phyloP scores from a whole-genome alignment of 2,329 filamentous ascomycete genomes.

The Cladosporium sphaerospermum region DNA sequence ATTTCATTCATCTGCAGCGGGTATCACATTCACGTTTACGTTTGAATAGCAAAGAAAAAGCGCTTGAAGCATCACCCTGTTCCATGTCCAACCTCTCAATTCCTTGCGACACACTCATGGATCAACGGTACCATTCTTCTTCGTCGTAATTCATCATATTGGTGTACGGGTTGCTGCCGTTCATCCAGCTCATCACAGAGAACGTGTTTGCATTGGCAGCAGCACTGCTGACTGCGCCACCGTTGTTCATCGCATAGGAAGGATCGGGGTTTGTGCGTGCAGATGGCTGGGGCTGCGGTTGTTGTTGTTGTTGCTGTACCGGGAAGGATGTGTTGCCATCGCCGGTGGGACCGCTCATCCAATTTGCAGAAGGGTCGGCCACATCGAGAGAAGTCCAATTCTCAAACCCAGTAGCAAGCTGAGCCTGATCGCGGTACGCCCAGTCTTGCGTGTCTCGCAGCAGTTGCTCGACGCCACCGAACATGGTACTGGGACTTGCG shows the following conservation, averaged over 20 bases:
- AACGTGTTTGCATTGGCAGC: conserved; percentile 3
- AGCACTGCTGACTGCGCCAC: not conserved
- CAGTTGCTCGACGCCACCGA: conserved; percentile 55
- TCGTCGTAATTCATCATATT: conserved; percentile 32
- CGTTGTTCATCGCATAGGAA: not conserved
- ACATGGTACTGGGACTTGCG: conserved; percentile 46
- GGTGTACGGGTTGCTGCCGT: conserved; percentile 25
- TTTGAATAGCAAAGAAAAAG: no score
- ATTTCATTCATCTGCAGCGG: no score
- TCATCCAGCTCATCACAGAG: conserved; percentile 22
- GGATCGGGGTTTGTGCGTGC: not conserved
- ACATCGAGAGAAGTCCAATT: conserved; percentile 46
- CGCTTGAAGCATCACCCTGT: no score
- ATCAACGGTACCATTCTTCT: conserved; percentile 38
- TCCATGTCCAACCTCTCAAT: no score
- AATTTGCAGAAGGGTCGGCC: not conserved
- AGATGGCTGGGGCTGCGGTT: not conserved
- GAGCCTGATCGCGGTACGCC: conserved; percentile 55
- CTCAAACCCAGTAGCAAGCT: conserved; percentile 55
- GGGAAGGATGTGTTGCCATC: not conserved
- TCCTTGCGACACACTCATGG: not conserved
- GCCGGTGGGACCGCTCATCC: not conserved
- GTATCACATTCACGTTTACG: no score
- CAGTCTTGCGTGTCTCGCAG: conserved; percentile 59
- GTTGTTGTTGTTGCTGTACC: not conserved